Percentiles rank a stretch among this genome's conserved stretches.
Evolutionary conservation across 2,329 filamentous ascomycete species (phyloP).

Genomic region (Alternaria sp.): DNA sequence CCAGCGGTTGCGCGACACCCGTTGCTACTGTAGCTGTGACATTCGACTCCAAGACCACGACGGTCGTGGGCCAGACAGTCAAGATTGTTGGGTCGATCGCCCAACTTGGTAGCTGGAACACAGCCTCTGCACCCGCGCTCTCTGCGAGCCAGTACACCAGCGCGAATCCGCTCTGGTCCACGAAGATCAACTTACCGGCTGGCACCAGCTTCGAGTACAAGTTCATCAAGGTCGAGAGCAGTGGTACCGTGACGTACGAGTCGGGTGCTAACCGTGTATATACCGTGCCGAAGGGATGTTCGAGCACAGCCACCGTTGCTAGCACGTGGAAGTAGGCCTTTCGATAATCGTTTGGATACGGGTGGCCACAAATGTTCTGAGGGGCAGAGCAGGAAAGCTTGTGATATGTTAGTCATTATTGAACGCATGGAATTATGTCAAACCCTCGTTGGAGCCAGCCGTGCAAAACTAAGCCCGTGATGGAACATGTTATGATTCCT

Average conservation of each 20-base stretch:
- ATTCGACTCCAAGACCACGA: slow-evolving; percentile 59
- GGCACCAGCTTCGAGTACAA: slow-evolving; percentile 57
- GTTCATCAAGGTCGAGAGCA: slow-evolving; percentile 58
- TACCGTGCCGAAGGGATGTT: slow-evolving; percentile 38
- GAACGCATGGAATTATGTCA: neutral
- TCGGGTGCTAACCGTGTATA: slow-evolving; percentile 54
- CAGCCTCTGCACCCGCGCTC: slow-evolving; percentile 52
- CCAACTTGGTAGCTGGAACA: slow-evolving; percentile 57
- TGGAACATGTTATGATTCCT: no score
- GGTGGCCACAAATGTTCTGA: neutral
- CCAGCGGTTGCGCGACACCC: slow-evolving; percentile 34
- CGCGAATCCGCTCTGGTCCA: slow-evolving; percentile 58
- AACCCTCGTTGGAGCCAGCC: neutral
- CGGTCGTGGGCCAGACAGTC: slow-evolving; percentile 60
- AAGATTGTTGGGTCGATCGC: slow-evolving; percentile 56
- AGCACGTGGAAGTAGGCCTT: slow-evolving; percentile 34
- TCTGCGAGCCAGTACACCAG: slow-evolving; percentile 55
- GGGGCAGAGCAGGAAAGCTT: neutral
- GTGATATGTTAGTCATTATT: neutral
- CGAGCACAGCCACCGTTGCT: slow-evolving; percentile 26
- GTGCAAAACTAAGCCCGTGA: neutral
- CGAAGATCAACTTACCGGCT: slow-evolving; percentile 52
- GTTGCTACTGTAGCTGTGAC: slow-evolving; percentile 48
- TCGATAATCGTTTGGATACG: no score
- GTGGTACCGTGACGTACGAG: slow-evolving; percentile 58